Base-by-base conservation (phyloP, 228 moss, liverwort and hornwort genomes). In the Sphagnum magellanicum region DNA sequence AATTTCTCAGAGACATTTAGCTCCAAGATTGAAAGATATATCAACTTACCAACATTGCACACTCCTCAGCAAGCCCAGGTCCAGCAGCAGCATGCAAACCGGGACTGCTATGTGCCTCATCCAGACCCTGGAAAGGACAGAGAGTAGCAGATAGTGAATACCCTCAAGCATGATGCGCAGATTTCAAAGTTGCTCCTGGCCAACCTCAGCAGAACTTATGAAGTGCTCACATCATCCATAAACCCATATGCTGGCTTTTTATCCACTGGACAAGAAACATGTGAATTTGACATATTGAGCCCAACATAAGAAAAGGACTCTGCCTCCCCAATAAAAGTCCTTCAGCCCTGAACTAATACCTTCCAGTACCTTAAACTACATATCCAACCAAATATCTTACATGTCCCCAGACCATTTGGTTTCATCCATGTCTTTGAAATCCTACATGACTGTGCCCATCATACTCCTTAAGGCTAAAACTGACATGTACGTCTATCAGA, bases 1-100 rank as follows among this genome's bases (percentile, higher is more conserved):
- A 32, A 32, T 32, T 32, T 32, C 32, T 32, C 32, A 32, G 3
- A 8, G 55, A 57, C 8, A 3, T 57, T 57, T 8, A 62, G 17
- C 14, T 62, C 10, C 15, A 62, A 62, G 32, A 32, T 49, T 64
- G 5, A 12, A 64, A 13, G 8, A 9, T 4, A 64, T 8, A 64
- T 64, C 48, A 10, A 64, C 81, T 81, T 72, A 98, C 97, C 90
- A 98, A 83, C 55, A 88, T 86, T 59, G 90, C 85, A 74, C 98
- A 98, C 70, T 98, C 98, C 76, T 98, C 98, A 52, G 92, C 89
- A 75, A 98, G 94, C 73, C 89, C 98, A 62, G 98, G 92, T 67
- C 98, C 98, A 74, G 98, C 98, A 75, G 98, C 92, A 72, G 88
- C 82, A 80, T 98, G 94, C 75, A 98, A 86, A 53, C 98, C 98